Evolutionary conservation across 768 basidiomycete species (phyloP).

Genomic region (Hygrophoropsis aurantiaca): DNA sequence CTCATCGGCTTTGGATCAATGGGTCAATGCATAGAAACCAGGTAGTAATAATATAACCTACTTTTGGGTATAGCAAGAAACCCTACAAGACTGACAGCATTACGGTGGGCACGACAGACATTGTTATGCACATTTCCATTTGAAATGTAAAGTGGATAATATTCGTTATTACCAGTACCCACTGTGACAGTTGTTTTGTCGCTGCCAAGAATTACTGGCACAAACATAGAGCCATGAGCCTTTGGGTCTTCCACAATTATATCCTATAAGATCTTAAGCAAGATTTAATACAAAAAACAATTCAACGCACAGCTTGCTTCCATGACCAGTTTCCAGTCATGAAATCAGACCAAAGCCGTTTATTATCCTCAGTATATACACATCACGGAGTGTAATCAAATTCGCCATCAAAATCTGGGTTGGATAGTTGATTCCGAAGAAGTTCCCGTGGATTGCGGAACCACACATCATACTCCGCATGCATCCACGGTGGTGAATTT

Average conservation of each 20-base stretch:
- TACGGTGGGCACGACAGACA: conserved; percentile 16
- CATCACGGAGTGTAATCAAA: conserved; percentile 21
- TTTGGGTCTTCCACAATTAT: conserved; percentile 1
- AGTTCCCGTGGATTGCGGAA: conserved; percentile 15
- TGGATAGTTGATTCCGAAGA: conserved; percentile 15
- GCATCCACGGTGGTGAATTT: conserved; percentile 20
- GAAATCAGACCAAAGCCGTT: conserved; percentile 30
- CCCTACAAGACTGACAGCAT: conserved; percentile 11
- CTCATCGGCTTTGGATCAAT: too few relatives aligned
- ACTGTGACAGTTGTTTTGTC: conserved; percentile 24
- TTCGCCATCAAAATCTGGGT: conserved; percentile 20
- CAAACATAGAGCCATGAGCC: conserved; percentile 13
- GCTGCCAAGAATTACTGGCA: conserved; percentile 17
- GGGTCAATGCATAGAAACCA: too few relatives aligned
- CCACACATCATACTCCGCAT: conserved; percentile 22
- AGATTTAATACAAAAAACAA: too few relatives aligned
- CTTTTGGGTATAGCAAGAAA: conserved; percentile 30
- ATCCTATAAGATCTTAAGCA: too few relatives aligned
- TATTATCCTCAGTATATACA: conserved; percentile 19
- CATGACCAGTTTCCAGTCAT: conserved; percentile 43
- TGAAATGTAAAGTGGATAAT: too few relatives aligned
- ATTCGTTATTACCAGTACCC: conserved; percentile 17
- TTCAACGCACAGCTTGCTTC: conserved; percentile 33
- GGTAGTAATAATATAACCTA: too few relatives aligned
- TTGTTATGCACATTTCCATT: conserved; percentile 21